These are phyloP conservation scores for Marsdenia floribunda DNA, from an alignment of 257 asterid genomes.

Conservation along the genomic window DNA sequence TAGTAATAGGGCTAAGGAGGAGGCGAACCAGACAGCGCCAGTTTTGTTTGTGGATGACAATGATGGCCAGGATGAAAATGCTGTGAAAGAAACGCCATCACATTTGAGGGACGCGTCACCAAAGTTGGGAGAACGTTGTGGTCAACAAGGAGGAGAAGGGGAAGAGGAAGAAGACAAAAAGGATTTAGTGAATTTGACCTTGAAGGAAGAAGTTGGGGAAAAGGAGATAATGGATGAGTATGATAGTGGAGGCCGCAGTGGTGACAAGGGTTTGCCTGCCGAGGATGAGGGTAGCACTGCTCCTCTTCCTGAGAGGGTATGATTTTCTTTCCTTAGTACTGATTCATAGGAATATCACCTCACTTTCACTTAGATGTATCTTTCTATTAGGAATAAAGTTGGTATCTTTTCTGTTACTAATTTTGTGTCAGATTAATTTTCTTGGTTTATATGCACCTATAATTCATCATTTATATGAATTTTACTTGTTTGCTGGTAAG, in stretches of 20 bases:
- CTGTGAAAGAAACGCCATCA: slow-evolving; percentile 26
- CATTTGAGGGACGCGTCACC: not conserved
- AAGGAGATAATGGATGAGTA: slow-evolving; percentile 35
- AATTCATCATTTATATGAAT: no score
- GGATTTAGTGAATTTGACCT: slow-evolving; percentile 19
- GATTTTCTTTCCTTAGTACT: not conserved
- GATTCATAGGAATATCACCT: not conserved
- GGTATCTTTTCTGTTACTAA: not conserved
- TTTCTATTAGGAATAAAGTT: not conserved
- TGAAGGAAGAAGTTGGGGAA: slow-evolving; percentile 31
- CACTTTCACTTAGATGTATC: not conserved
- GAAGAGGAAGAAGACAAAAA: slow-evolving; percentile 15
- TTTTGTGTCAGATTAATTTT: not conserved
- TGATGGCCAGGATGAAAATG: slow-evolving; percentile 21
- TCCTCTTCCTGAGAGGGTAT: slow-evolving; percentile 83
- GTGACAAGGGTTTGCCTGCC: slow-evolving; percentile 57
- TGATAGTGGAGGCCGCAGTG: slow-evolving; percentile 42
- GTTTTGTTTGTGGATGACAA: slow-evolving; percentile 20
- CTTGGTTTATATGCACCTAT: not conserved
- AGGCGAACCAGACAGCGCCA: slow-evolving; percentile 12
- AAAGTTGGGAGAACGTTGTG: slow-evolving; percentile 7
- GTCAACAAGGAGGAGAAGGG: slow-evolving; percentile 22
- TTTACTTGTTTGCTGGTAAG: not conserved
- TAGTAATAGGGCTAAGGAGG: slow-evolving; percentile 12
- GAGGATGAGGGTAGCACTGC: slow-evolving; percentile 74